Conservation (phyloP, 331 rosid genomes). For the Spiraea crenata region DNA sequence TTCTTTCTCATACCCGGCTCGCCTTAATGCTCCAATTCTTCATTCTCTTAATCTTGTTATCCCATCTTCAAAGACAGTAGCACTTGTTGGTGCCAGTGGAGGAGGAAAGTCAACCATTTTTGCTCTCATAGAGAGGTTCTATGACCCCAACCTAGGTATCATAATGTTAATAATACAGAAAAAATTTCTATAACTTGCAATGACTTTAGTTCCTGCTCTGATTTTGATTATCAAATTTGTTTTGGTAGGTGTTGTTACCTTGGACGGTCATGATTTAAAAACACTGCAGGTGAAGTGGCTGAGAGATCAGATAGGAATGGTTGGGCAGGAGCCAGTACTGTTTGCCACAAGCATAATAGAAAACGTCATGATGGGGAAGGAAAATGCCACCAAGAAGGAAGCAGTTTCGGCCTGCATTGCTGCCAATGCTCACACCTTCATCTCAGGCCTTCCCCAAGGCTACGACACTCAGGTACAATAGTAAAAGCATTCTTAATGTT, state of each 20-base stretch:
- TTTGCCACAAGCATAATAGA: conserved; percentile 76
- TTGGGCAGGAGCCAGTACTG: conserved; percentile 86
- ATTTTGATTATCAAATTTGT: conserved; percentile 19
- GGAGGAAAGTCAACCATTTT: conserved; percentile 90
- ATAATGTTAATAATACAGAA: background rate
- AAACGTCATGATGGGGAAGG: conserved; percentile 91
- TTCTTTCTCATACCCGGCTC: conserved; percentile 72
- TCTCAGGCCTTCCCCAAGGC: conserved; percentile 69
- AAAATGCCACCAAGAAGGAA: conserved; percentile 67
- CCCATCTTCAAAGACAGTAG: conserved; percentile 67
- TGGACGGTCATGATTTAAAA: conserved; percentile 79
- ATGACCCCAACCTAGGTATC: conserved; percentile 69
- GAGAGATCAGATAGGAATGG: conserved; percentile 89
- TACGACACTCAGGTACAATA: conserved; percentile 69
- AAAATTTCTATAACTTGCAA: background rate
- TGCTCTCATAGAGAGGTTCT: conserved; percentile 85
- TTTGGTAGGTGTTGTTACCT: conserved; percentile 58
- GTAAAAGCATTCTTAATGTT: background rate
- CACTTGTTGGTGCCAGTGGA: conserved; percentile 84
- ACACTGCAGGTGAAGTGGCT: conserved; percentile 78
- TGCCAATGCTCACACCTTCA: conserved; percentile 76
- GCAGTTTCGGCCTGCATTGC: conserved; percentile 80
- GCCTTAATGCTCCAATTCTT: conserved; percentile 58
- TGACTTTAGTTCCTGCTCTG: conserved; percentile 4
- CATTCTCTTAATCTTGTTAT: conserved; percentile 55